Percentiles rank a stretch among this genome's conserved stretches.
Conservation (phyloP, 352 stramenopile genomes). For the Phytophthora idaei region DNA sequence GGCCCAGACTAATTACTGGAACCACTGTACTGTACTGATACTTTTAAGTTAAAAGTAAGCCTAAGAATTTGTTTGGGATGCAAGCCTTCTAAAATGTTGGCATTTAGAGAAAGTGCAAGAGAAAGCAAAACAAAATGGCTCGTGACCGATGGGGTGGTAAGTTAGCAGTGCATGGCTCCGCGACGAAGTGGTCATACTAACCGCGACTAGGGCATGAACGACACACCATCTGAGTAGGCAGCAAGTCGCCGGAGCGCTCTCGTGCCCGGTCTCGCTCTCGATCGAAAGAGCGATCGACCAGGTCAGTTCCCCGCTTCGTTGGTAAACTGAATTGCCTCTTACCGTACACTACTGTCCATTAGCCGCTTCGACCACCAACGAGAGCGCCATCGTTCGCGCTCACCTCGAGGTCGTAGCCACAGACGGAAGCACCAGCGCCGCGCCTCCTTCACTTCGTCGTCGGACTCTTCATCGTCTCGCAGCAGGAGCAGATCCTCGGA, state of each 20-base stretch:
- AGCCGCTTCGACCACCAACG: conserved; percentile 4
- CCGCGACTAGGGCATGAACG: conserved; percentile 31
- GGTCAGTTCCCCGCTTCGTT: conserved; percentile 2
- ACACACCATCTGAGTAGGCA: conserved; percentile 27
- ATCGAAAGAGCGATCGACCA: conserved; percentile 26
- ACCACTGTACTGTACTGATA: too few species aligned
- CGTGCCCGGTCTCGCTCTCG: conserved; percentile 24
- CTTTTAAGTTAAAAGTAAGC: too few species aligned
- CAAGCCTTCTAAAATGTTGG: too few species aligned
- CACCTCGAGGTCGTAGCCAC: conserved; percentile 17
- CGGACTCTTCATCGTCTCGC: conserved; percentile 31
- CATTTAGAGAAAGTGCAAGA: background rate
- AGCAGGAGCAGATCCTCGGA: conserved; percentile 33
- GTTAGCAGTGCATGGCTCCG: background rate
- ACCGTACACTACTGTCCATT: background rate
- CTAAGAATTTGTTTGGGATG: too few species aligned
- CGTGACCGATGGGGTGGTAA: conserved; percentile 20
- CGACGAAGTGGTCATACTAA: conserved; percentile 21
- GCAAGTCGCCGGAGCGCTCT: conserved; percentile 25
- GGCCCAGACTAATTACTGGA: too few species aligned
- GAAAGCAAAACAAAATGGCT: background rate
- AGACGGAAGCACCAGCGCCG: conserved; percentile 33
- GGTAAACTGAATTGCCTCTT: background rate
- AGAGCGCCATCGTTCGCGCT: conserved; percentile 18
- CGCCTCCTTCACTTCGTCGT: conserved; percentile 20